Evolutionary conservation across 768 basidiomycete species (phyloP).

Genomic region (Cubamyces sp.): DNA sequence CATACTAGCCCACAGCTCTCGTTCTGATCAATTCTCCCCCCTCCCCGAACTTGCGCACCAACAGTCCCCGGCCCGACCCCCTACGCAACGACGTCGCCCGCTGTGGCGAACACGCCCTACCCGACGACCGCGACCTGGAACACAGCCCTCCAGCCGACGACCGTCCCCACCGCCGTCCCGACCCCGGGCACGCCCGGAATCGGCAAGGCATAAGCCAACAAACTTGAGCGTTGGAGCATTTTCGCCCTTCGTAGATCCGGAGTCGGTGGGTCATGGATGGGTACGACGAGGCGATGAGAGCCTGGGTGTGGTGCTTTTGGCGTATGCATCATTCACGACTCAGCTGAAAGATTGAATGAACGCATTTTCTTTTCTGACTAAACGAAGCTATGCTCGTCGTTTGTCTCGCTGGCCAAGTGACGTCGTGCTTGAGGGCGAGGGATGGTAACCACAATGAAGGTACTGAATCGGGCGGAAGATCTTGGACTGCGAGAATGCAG

Average conservation of each 20-base stretch:
- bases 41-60: not conserved
- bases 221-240: not conserved
- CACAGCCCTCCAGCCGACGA: slow-evolving; percentile 49
- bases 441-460: too few relatives aligned
- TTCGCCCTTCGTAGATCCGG: not conserved
- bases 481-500: too few relatives aligned
- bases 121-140: slow-evolving; percentile 56
- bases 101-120: slow-evolving; percentile 47
- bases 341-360: too few relatives aligned
- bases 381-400: too few relatives aligned
- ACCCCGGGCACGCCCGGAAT: slow-evolving; percentile 19
- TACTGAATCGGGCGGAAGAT: too few relatives aligned
- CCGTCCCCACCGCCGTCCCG: slow-evolving; percentile 44
- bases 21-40: slow-evolving; percentile 6
- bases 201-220: slow-evolving; percentile 15
- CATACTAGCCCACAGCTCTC: not conserved
- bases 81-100: slow-evolving; percentile 45
- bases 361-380: too few relatives aligned
- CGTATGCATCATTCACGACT: too few relatives aligned
- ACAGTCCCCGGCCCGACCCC: slow-evolving; percentile 54
- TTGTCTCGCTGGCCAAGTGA: too few relatives aligned
- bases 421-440: too few relatives aligned
- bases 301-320: too few relatives aligned
- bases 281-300: too few relatives aligned
- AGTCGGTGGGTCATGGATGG: not conserved